Conservation (phyloP, 2,329 filamentous ascomycete species). For the Phialophora macrospora region DNA sequence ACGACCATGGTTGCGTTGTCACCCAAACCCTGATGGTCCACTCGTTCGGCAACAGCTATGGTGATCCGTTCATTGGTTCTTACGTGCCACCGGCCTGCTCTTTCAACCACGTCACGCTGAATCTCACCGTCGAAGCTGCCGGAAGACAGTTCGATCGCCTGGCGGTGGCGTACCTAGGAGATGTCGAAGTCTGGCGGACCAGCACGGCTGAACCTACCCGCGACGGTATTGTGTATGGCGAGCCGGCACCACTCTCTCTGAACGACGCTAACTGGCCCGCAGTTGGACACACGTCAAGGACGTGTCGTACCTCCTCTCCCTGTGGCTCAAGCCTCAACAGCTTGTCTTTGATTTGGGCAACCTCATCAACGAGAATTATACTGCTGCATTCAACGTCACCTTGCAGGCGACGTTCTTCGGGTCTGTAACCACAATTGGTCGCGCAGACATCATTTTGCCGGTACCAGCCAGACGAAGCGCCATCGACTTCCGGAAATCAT, state of each 20-base stretch:
- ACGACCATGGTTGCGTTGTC: background rate
- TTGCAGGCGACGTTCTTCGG: conserved; percentile 13
- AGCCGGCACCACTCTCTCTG: background rate
- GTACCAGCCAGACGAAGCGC: background rate
- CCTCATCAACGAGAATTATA: conserved; percentile 15
- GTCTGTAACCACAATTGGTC: background rate
- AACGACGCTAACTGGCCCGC: background rate
- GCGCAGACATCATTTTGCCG: conserved; percentile 6
- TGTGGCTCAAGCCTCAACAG: background rate
- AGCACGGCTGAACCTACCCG: conserved; percentile 14
- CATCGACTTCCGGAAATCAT: background rate
- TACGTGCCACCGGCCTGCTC: conserved; percentile 4
- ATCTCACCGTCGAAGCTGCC: conserved; percentile 11
- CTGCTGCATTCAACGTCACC: conserved; percentile 9
- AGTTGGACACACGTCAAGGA: conserved; percentile 15
- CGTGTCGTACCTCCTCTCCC: conserved; percentile 10
- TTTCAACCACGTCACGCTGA: conserved; percentile 14
- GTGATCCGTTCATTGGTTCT: conserved; percentile 4
- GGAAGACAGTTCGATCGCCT: conserved; percentile 14
- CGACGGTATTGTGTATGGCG: conserved; percentile 7
- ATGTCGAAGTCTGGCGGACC: conserved; percentile 15
- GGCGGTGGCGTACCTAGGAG: conserved; percentile 7
- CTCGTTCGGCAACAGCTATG: conserved; percentile 18
- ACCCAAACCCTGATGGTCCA: conserved; percentile 10
- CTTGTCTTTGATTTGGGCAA: conserved; percentile 14